phyloP scores from a whole-genome alignment of 2,329 filamentous ascomycete species.

The Nemania sp. region DNA sequence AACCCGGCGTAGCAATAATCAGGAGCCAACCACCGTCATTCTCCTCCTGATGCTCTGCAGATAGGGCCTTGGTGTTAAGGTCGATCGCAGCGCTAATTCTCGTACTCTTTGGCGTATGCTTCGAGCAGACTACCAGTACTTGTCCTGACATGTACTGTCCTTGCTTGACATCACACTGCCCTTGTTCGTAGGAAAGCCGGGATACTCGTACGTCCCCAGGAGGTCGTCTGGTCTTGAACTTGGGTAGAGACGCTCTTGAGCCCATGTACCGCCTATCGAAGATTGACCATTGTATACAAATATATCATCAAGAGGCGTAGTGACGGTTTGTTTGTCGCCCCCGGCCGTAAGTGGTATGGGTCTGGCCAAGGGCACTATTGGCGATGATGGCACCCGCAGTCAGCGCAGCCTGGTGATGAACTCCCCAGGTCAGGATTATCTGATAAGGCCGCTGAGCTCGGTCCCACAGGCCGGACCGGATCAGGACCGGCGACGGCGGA shows the following conservation, averaged over 20 bases:
- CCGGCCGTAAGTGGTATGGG: too few species aligned
- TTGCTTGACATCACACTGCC: constrained; percentile 48
- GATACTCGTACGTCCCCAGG: constrained; percentile 71
- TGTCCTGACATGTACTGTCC: constrained; percentile 63
- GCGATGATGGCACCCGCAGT: too few species aligned
- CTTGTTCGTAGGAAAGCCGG: constrained; percentile 71
- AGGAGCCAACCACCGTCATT: constrained; percentile 41
- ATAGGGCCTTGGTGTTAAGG: constrained; percentile 54
- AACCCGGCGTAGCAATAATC: constrained; percentile 18
- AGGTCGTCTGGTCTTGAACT: constrained; percentile 76
- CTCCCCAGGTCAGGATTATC: too few species aligned
- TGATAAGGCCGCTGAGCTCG: too few species aligned
- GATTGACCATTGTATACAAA: constrained; percentile 60
- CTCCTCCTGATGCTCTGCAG: constrained; percentile 52
- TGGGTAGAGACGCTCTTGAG: constrained; percentile 66
- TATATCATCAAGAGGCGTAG: too few species aligned
- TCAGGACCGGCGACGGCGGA: too few species aligned
- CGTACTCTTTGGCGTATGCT: constrained; percentile 57
- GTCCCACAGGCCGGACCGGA: too few species aligned
- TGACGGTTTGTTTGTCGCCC: too few species aligned
- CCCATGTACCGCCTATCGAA: constrained; percentile 71
- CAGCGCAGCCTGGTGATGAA: too few species aligned
- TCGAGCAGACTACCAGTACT: constrained; percentile 58
- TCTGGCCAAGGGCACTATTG: too few species aligned
- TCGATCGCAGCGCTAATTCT: constrained; percentile 52